phyloP scores from a whole-genome alignment of 768 basidiomycete species.

The Amanita muscaria region DNA sequence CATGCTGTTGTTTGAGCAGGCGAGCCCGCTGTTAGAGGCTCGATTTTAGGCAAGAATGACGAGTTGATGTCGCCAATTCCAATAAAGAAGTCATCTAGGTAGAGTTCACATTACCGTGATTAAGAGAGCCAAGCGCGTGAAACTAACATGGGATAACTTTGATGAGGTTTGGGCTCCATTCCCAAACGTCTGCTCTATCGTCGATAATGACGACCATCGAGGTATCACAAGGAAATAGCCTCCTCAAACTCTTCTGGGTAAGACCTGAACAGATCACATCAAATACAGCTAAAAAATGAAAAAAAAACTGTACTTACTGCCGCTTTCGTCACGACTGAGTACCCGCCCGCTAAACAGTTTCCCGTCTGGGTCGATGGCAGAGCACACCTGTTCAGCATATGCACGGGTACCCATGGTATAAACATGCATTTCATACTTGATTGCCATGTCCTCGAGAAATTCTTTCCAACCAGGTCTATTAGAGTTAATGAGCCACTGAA shows the following conservation, averaged over 20 bases:
- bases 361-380: conserved; percentile 85
- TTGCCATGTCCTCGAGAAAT: conserved; percentile 65
- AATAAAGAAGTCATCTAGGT: conserved; percentile 89
- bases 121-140: neutral
- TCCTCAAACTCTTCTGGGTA: conserved; percentile 84
- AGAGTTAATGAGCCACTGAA: conserved; percentile 9
- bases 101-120: neutral
- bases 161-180: conserved; percentile 92
- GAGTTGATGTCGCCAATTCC: conserved; percentile 99
- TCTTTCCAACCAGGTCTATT: conserved; percentile 70
- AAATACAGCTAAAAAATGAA: conserved; percentile 1
- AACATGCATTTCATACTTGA: conserved; percentile 96
- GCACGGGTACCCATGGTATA: conserved; percentile 99
- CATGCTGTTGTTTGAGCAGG: conserved; percentile 19
- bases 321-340: conserved; percentile 91
- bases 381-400: conserved; percentile 93
- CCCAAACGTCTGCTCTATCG: conserved; percentile 98
- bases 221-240: conserved; percentile 93
- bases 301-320: no score
- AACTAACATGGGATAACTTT: conserved; percentile 92
- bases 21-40: conserved; percentile 37
- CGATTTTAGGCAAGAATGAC: conserved; percentile 78
- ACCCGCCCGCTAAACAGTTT: conserved; percentile 82
- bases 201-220: conserved; percentile 99
- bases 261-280: conserved; percentile 42